Evolutionary conservation across 768 basidiomycete species (phyloP), one percentile per base, ranked within the genome.

Genomic region (Auricularia heimuer): DNA sequence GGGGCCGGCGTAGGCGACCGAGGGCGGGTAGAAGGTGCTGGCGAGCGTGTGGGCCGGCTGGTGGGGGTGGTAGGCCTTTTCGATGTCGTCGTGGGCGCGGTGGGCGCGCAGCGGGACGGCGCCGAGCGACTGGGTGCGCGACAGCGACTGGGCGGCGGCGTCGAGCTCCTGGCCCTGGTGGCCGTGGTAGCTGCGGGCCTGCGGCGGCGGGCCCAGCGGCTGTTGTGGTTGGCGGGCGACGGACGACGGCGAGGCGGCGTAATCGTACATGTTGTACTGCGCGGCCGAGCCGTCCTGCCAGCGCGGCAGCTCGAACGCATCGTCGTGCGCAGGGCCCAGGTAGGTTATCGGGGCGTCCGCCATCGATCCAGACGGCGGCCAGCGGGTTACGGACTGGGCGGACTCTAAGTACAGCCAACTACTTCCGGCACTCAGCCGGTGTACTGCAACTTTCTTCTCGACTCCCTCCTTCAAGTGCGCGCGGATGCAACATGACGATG

Each of bases 111-210:
- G 10, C 11, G 16, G 14, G 54, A 77, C 78, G 51, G 78, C 81
- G 61, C 85, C 82, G 63, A 89, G 73, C 58, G 89, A 91, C 63
- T 86, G 77, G 74, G 88, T 90, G 68, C 89, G 83, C 18, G 86
- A 76, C 64, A 90, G 77, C 70, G 83, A 81, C 69, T 42, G 39
- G 39, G 8, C 39, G 39, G 8, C 39, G 39, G 39, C 7, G 3
- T 42, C 39, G 39, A 42, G 39, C 8, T 42, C 39, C 8, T 14
- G 8, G 39, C 75, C 76, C 29, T 29, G 29, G 69, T 83, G 82
- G 35, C 76, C 88, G 69, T 34, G 89, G 76, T 67, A 87, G 76
- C 73, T 88, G 87, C 35, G 83, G 79, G 54, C 88, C 81, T 69
- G 87, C 82, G 68, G 61, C 39, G 12, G 87, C 83, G 71, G n/a